Evolutionary conservation across 164 flowering plant species (phyloP).

Genomic region (Chloranthus sessilifolius): DNA sequence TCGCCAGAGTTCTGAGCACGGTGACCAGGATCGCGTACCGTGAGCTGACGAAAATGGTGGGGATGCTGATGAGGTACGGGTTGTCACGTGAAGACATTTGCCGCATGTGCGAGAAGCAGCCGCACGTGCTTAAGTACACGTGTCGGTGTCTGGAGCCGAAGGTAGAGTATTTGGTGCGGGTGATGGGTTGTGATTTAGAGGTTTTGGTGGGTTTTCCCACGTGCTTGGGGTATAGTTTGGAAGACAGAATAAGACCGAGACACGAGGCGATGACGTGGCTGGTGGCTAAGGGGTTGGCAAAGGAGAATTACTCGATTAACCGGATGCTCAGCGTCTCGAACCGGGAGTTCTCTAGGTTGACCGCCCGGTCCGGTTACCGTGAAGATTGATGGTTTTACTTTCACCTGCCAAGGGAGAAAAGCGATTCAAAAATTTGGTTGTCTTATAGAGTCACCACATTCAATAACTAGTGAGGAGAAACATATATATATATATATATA

Average conservation of each 20-base stretch:
- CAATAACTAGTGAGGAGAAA: too few relatives aligned
- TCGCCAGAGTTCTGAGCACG: neutral
- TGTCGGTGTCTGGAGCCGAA: neutral
- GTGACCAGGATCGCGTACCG: neutral
- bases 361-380: neutral
- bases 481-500: too few relatives aligned
- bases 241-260: neutral
- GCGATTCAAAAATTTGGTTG: too few relatives aligned
- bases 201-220: neutral
- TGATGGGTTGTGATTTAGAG: neutral
- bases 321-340: neutral
- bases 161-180: neutral
- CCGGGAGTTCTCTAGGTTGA: neutral
- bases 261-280: constrained; percentile 2
- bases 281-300: neutral
- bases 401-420: too few relatives aligned
- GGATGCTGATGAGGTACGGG: neutral
- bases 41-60: neutral
- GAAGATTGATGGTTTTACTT: too few relatives aligned
- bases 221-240: constrained; percentile 4
- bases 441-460: too few relatives aligned
- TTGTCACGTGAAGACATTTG: neutral
- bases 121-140: neutral
- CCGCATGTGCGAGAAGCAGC: neutral
- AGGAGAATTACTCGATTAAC: neutral